A percentile compares a stretch with the other conserved stretches of the same genome.
These are phyloP conservation scores for Blastobotrys ciferrii DNA, from an alignment of 1,139 yeast species.

Conservation along the genomic window DNA sequence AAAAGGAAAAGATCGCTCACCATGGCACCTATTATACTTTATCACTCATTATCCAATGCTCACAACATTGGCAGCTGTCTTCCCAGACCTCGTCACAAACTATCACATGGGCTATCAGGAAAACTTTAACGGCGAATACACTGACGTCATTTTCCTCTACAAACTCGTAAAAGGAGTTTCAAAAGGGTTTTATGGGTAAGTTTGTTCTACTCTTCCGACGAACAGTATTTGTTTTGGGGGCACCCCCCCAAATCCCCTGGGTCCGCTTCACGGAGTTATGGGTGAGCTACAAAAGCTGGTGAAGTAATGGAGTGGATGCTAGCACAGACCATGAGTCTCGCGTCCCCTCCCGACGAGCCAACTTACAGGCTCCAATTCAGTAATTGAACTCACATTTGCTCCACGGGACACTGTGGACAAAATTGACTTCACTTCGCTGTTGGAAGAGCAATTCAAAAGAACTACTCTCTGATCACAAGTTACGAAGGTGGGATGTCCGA, in stretches of 20 bases:
- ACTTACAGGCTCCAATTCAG: background rate
- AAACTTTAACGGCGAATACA: constrained; percentile 24
- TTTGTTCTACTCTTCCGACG: too few relatives aligned
- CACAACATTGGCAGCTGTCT: constrained; percentile 49
- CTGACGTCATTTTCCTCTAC: constrained; percentile 33
- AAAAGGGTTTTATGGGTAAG: constrained; percentile 34
- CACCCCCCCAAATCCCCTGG: too few relatives aligned
- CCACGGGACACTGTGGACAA: background rate
- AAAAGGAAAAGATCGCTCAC: too few relatives aligned
- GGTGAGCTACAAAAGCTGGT: background rate
- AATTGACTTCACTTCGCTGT: background rate
- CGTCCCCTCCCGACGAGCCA: background rate
- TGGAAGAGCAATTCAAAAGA: background rate
- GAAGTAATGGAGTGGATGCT: background rate
- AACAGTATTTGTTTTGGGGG: too few relatives aligned
- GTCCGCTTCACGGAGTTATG: too few relatives aligned
- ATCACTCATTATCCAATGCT: constrained; percentile 88
- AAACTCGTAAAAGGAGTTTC: constrained; percentile 36
- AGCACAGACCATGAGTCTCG: background rate
- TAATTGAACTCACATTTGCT: background rate
- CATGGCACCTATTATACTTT: too few relatives aligned
- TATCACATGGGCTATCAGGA: constrained; percentile 76
- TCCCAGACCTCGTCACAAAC: constrained; percentile 48
- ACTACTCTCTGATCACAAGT: background rate
- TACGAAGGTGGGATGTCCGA: background rate